phyloP scores from a whole-genome alignment of 2,329 filamentous ascomycete genomes.

The Orbilia quercus region DNA sequence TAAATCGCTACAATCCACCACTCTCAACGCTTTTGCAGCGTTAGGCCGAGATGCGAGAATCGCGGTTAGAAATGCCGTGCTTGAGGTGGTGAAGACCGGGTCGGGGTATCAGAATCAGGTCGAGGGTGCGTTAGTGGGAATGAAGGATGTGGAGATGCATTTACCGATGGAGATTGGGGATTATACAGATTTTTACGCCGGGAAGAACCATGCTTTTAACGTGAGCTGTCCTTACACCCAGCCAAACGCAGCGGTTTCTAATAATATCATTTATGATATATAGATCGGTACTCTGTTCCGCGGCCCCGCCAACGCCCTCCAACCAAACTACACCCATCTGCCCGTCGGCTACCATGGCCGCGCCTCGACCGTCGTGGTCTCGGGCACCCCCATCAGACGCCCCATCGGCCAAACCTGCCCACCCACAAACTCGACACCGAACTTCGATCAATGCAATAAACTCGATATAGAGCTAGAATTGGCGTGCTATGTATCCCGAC shows the following conservation, averaged over 20 bases:
- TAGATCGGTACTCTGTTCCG: constrained; percentile 76
- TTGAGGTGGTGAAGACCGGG: constrained; percentile 34
- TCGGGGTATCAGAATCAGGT: constrained; percentile 36
- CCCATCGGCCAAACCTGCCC: constrained; percentile 81
- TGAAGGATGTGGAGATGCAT: constrained; percentile 72
- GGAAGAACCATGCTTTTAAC: constrained; percentile 78
- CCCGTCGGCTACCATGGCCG: constrained; percentile 85
- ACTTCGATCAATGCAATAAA: constrained; percentile 72
- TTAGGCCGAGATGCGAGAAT: constrained; percentile 73
- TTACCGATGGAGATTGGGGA: constrained; percentile 82
- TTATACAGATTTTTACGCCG: constrained; percentile 88
- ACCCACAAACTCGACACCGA: constrained; percentile 70
- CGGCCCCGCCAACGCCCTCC: constrained; percentile 76
- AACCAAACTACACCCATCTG: constrained; percentile 83
- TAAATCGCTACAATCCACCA: constrained; percentile 68
- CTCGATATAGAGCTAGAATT: constrained; percentile 85
- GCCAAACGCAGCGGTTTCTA: neutral
- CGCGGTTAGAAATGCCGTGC: constrained; percentile 43
- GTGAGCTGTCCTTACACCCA: constrained; percentile 18
- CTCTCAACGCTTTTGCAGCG: constrained; percentile 78
- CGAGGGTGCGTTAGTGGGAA: constrained; percentile 70
- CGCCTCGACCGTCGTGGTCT: constrained; percentile 79
- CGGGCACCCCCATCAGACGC: constrained; percentile 77
- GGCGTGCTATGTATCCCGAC: constrained; percentile 76
- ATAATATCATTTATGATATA: neutral